A percentile compares a stretch with the other conserved stretches of the same genome.
Evolutionary conservation across 768 basidiomycete genomes (phyloP).

Genomic region (Rickenella mellea): DNA sequence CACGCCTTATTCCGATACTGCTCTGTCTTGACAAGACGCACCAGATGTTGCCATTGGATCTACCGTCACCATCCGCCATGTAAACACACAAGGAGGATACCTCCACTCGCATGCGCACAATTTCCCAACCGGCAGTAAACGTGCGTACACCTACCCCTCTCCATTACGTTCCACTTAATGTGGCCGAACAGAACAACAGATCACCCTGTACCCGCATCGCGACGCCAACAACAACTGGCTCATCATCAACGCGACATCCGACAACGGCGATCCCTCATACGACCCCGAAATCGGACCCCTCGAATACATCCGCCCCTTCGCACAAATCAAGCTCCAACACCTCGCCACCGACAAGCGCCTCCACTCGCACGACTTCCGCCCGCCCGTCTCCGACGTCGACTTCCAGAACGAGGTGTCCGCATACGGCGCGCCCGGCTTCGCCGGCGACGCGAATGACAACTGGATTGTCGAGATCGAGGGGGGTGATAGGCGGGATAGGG

Average conservation of each 20-base stretch:
- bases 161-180: background rate
- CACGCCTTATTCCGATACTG: background rate
- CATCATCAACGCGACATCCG: constrained; percentile 64
- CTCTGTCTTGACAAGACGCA: background rate
- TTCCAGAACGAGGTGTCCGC: constrained; percentile 98
- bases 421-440: constrained; percentile 81
- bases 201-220: constrained; percentile 98
- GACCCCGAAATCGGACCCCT: constrained; percentile 46
- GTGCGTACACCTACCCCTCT: constrained; percentile 34
- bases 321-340: constrained; percentile 77
- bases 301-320: constrained; percentile 53
- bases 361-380: constrained; percentile 92
- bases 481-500: constrained; percentile 51
- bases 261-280: constrained; percentile 27
- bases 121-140: constrained; percentile 86
- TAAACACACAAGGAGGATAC: constrained; percentile 98
- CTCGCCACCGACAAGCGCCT: constrained; percentile 72
- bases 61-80: constrained; percentile 71
- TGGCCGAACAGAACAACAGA: constrained; percentile 74
- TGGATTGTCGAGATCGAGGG: constrained; percentile 82
- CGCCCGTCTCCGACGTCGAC: constrained; percentile 93
- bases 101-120: constrained; percentile 88
- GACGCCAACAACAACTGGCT: constrained; percentile 94
- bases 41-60: constrained; percentile 84
- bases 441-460: constrained; percentile 89